A percentile compares a stretch with the other conserved stretches of the same genome.
Conservation (phyloP, 2,329 filamentous ascomycete genomes). For the Trichophyton simii region DNA sequence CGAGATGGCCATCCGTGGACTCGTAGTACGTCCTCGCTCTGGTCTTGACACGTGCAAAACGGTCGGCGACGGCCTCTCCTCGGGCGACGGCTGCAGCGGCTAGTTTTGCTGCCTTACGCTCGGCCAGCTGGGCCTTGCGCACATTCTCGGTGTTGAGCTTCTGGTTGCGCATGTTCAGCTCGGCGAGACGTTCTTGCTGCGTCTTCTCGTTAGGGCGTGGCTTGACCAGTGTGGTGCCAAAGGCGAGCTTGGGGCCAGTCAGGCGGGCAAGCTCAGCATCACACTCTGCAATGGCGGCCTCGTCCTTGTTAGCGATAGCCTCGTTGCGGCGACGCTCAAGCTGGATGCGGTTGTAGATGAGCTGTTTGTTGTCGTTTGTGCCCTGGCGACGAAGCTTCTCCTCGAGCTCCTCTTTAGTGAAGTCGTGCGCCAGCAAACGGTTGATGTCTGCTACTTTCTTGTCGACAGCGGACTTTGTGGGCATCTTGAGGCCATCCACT, state of each 20-base stretch:
- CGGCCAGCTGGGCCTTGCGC: constrained; percentile 77
- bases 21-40: constrained; percentile 57
- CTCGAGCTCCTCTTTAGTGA: constrained; percentile 72
- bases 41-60: constrained; percentile 51
- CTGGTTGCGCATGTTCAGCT: constrained; percentile 74
- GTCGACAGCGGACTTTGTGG: constrained; percentile 56
- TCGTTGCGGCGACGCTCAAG: constrained; percentile 53
- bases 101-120: constrained; percentile 53
- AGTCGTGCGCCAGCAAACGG: constrained; percentile 60
- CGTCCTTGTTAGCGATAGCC: constrained; percentile 52
- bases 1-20: constrained; percentile 38
- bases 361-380: constrained; percentile 53
- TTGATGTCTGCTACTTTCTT: constrained; percentile 74
- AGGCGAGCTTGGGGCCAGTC: constrained; percentile 54
- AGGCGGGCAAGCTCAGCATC: constrained; percentile 38
- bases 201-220: constrained; percentile 42
- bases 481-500: constrained; percentile 58
- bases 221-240: constrained; percentile 53
- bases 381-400: constrained; percentile 63
- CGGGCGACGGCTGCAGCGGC: constrained; percentile 50
- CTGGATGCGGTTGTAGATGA: constrained; percentile 54
- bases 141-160: constrained; percentile 76
- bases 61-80: constrained; percentile 46
- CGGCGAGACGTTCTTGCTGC: constrained; percentile 71
- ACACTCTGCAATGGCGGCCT: constrained; percentile 40